A percentile compares a stretch with the other conserved stretches of the same genome.
Conservation (phyloP, 2,329 filamentous ascomycete species). For the Huntiella omanensis region DNA sequence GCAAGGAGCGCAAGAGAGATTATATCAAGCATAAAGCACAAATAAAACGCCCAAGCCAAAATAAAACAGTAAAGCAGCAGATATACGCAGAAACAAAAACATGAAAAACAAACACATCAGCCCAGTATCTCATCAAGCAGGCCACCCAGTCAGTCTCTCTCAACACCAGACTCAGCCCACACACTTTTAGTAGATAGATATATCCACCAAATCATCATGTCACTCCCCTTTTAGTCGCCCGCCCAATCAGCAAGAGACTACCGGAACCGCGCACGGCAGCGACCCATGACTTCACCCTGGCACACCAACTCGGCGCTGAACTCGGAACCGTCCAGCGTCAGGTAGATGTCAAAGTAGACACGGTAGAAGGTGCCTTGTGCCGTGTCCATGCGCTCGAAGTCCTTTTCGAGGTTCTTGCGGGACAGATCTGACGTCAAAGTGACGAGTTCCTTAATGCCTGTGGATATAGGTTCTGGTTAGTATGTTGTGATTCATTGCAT, state of each 20-base stretch:
- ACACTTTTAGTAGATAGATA: too few species aligned
- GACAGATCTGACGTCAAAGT: slow-evolving; percentile 93
- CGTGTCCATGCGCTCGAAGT: slow-evolving; percentile 98
- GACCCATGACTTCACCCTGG: slow-evolving; percentile 96
- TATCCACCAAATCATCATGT: not conserved
- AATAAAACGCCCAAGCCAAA: slow-evolving; percentile 1
- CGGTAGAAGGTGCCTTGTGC: slow-evolving; percentile 93
- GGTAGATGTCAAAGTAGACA: slow-evolving; percentile 61
- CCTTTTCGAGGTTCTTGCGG: slow-evolving; percentile 95
- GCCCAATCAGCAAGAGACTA: slow-evolving; percentile 18
- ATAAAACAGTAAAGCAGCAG: slow-evolving; percentile 4
- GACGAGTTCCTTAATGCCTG: slow-evolving; percentile 97
- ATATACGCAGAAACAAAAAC: slow-evolving; percentile 4
- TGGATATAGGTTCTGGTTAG: not conserved
- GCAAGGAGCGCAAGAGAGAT: not conserved
- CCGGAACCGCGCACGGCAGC: slow-evolving; percentile 78
- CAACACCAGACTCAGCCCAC: not conserved
- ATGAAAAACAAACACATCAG: not conserved
- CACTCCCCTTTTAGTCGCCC: not conserved
- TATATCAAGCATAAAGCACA: not conserved
- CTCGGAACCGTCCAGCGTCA: slow-evolving; percentile 90
- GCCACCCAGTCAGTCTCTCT: not conserved
- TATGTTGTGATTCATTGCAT: not conserved
- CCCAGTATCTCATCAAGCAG: not conserved
- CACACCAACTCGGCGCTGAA: slow-evolving; percentile 98